Evolutionary conservation across 2,329 filamentous ascomycete genomes (phyloP), one percentile per base, ranked within the genome.

Genomic region (Fusarium cyanostomum): DNA sequence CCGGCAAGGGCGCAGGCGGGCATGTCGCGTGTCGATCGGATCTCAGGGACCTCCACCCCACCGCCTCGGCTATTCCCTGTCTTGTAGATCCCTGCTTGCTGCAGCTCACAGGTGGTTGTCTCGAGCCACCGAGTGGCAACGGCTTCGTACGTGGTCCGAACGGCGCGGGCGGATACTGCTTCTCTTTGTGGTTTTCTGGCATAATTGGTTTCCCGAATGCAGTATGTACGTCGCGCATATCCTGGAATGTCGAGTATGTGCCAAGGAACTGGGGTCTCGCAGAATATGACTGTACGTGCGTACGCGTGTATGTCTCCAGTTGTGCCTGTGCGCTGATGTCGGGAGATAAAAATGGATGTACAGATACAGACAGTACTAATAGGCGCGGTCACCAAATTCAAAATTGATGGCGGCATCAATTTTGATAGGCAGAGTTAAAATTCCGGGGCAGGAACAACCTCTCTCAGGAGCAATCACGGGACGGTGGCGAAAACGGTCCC

Each of bases 21-120:
- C 59, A 56, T 66, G 56, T 70, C 59, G 58, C 54, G 56, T 70
- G 64, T 71, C 69, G 69, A 71, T 71, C 69, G 56, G 69, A 71
- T 71, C 69, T 71, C 66, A 69, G 67, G 67, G 69, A 68, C 69
- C 63, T 68, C 67, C 63, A 67, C 66, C 63, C 51, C 60, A 49
- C 65, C 63, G 51, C 64, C 61, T 67, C 60, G 60, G 60, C 56
- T 69, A 43, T 62, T 56, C 61, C 69, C 65, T 68, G 62, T 61
- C 48, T 55, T 31, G 50, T 33, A 53, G 55, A 69, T 62, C 66
- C 59, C 64, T 69, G 57, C 62, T 59, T 56, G 26, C 31, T 63
- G 46, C 48, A 52, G 49, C 52, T 55, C 54, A 48, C 31, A 43
- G 48, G 54, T 46, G 39, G 46, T 30, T 44, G 50, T 50, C 58